A percentile compares a stretch with the other conserved stretches of the same genome.
Conservation (phyloP, 164 flowering plant genomes). For the Platanus orientalis region DNA sequence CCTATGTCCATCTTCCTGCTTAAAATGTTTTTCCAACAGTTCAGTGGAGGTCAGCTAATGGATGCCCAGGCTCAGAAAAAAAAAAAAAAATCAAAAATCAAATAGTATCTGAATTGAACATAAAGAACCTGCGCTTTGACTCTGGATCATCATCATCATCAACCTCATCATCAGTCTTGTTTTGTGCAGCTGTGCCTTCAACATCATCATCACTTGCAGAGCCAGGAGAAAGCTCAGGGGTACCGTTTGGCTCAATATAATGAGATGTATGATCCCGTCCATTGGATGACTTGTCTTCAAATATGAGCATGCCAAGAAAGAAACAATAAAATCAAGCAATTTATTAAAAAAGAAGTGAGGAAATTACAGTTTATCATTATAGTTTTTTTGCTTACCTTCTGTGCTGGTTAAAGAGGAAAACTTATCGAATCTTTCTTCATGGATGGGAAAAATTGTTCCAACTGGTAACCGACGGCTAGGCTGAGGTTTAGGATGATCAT, state of each 20-base stretch:
- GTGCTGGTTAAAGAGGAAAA: slow-evolving; percentile 15
- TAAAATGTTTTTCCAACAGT: background rate
- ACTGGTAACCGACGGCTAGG: slow-evolving; percentile 28
- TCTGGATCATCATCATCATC: slow-evolving; percentile 36
- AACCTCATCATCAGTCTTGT: slow-evolving; percentile 29
- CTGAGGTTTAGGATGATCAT: slow-evolving; percentile 62
- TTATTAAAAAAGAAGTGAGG: background rate
- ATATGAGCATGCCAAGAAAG: slow-evolving; percentile 10
- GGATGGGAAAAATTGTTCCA: slow-evolving; percentile 24
- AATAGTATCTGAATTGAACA: background rate
- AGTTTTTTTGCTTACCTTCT: slow-evolving; percentile 38
- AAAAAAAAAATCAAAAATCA: background rate
- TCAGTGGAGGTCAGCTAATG: background rate
- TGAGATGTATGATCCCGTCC: slow-evolving; percentile 24
- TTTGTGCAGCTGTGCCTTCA: slow-evolving; percentile 16
- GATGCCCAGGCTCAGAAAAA: background rate
- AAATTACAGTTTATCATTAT: background rate
- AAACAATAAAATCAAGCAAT: slow-evolving; percentile 4
- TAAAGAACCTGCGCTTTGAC: slow-evolving; percentile 40
- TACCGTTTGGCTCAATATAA: slow-evolving; percentile 18
- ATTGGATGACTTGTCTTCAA: slow-evolving; percentile 30
- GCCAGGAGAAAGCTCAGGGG: slow-evolving; percentile 19
- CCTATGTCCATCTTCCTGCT: slow-evolving; percentile 22
- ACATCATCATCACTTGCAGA: slow-evolving; percentile 25
- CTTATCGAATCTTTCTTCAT: slow-evolving; percentile 18